Conservation (phyloP, 768 basidiomycete species). For the Boletus insuetus region DNA sequence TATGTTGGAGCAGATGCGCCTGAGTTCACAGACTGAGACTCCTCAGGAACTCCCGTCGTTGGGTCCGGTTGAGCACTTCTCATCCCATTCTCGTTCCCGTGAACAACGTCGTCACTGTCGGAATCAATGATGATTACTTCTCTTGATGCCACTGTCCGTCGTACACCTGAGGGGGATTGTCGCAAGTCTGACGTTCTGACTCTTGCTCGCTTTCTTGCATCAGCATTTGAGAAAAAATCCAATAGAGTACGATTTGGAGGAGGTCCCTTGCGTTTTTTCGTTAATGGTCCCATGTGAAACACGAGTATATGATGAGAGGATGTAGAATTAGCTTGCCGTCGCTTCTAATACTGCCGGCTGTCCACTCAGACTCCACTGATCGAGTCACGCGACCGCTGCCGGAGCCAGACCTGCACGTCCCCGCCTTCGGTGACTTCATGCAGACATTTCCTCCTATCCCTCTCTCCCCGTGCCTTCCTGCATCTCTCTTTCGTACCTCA, state of each 20-base stretch:
- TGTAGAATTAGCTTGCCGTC: too few species aligned
- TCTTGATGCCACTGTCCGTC: slow-evolving; percentile 6
- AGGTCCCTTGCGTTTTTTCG: slow-evolving; percentile 35
- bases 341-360: too few species aligned
- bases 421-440: too few species aligned
- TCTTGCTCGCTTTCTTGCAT: slow-evolving; percentile 22
- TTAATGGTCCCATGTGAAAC: slow-evolving; percentile 34
- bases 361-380: too few species aligned
- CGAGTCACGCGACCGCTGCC: too few species aligned
- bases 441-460: too few species aligned
- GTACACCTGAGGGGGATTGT: neutral
- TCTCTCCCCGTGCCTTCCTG: too few species aligned
- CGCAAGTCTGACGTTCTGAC: slow-evolving; percentile 1
- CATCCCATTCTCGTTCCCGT: neutral
- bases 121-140: slow-evolving; percentile 66
- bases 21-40: neutral
- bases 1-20: neutral
- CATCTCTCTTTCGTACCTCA: too few species aligned
- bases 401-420: too few species aligned
- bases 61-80: neutral
- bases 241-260: slow-evolving; percentile 40
- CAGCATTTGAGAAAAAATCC: slow-evolving; percentile 41
- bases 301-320: too few species aligned
- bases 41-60: neutral
- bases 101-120: slow-evolving; percentile 43